Conservation (phyloP, 805 yeast species). For the Wickerhamomyces kurtzmanii region DNA sequence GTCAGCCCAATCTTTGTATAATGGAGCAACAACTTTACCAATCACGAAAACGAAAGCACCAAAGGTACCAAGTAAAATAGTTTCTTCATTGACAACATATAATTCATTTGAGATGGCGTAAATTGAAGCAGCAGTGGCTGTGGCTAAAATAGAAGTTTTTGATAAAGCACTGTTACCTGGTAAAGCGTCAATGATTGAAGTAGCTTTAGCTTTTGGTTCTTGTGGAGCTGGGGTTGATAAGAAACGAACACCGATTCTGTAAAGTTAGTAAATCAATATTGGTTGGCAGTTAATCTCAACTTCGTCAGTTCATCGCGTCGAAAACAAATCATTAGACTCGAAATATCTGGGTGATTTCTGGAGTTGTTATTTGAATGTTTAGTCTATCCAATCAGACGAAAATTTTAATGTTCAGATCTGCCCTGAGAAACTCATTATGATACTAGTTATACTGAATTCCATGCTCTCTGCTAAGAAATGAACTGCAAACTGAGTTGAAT, state of each 20-base stretch:
- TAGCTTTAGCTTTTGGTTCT: constrained; percentile 89
- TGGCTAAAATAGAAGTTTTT: constrained; percentile 92
- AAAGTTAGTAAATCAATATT: background rate
- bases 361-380: too few relatives aligned
- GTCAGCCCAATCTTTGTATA: constrained; percentile 90
- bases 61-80: constrained; percentile 76
- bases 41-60: constrained; percentile 63
- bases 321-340: too few relatives aligned
- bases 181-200: constrained; percentile 79
- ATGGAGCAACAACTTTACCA: constrained; percentile 87
- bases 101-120: constrained; percentile 93
- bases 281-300: too few relatives aligned
- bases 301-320: too few relatives aligned
- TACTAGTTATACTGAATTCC: too few relatives aligned
- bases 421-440: too few relatives aligned
- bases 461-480: too few relatives aligned
- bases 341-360: too few relatives aligned
- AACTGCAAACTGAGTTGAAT: too few relatives aligned
- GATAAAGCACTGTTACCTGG: constrained; percentile 86
- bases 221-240: constrained; percentile 37
- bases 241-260: constrained; percentile 52
- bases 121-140: constrained; percentile 87
- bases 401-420: too few relatives aligned
- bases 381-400: too few relatives aligned
- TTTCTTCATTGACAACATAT: constrained; percentile 89